Base-by-base conservation (phyloP, 768 basidiomycete genomes). In the Mycena kentingensis region DNA sequence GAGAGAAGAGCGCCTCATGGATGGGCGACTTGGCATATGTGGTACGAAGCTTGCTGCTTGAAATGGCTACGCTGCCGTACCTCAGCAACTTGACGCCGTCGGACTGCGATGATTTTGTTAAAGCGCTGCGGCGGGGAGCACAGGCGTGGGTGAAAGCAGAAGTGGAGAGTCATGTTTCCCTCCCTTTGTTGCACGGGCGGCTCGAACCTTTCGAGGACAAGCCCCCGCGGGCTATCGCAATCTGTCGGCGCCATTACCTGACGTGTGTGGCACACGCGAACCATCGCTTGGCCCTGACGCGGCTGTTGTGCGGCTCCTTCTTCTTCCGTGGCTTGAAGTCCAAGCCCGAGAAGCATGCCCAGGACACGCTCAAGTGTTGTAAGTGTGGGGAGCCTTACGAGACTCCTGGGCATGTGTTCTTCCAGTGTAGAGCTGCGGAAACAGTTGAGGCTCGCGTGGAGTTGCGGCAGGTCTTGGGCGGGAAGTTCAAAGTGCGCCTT, bases 401-500 rank as follows among this genome's bases (percentile, higher is more conserved):
- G 36, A 49, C 47, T 15, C 47, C 47, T 15, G 47, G 47, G 18
- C 47, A 49, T 49, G 47, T 49, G 24, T 49, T 49, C 26, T 16
- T 49, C 19, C 47, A 49, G 25, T 49, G 47, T 18, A 49, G 47
- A 36, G 34, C 19, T 5, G 22, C 5, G 47, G 35, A 49, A 36
- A 38, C 37, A 36, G 47, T 49, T 3, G 24, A 37, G 47, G 19
- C 27, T 21, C 37, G 31, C 18, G 46, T 47, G 28, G 5, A 32
- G 46, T n/a, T 31, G 29, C 29, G 46, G n/a, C 31, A 38, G 22
- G 34, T 4, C 4, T 36, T 38, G 34, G 3, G 4, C 6, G 47
- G 39, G 26, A 29, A 19, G 5, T 19, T 11, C 19, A 26, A 11
- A 24, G 21, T 21, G 47, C 21, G 3, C 7, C n/a, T 27, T 27